A percentile compares a stretch with the other conserved stretches of the same genome.
These are phyloP conservation scores for Capsicum rhomboideum DNA, from an alignment of 257 asterid species.

Conservation along the genomic window DNA sequence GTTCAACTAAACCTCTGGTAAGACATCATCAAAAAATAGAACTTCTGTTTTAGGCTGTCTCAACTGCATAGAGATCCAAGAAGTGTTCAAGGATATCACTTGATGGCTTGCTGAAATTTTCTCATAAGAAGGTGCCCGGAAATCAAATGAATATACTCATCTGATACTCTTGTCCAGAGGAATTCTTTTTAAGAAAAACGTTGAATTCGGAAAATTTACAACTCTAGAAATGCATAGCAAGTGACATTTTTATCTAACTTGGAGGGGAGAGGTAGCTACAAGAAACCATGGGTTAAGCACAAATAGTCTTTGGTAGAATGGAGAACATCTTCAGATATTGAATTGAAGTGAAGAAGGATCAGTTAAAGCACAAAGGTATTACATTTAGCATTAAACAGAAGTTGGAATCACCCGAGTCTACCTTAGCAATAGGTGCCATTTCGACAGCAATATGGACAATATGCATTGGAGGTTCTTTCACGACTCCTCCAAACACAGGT, in stretches of 20 bases:
- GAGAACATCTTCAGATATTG: background rate
- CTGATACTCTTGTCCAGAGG: background rate
- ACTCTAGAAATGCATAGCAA: background rate
- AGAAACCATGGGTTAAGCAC: background rate
- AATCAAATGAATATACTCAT: background rate
- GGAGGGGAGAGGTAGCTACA: background rate
- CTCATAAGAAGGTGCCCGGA: background rate
- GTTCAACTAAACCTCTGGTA: background rate
- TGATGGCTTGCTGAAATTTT: background rate
- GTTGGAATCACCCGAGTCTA: constrained; percentile 12
- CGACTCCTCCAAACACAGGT: constrained; percentile 78
- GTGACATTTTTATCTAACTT: background rate
- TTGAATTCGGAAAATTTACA: background rate
- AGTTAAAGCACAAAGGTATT: background rate
- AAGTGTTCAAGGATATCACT: background rate
- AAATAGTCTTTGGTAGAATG: background rate
- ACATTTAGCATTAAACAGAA: background rate
- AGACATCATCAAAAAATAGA: background rate
- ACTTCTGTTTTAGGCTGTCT: background rate
- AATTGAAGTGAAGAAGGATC: background rate
- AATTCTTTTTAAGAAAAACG: background rate
- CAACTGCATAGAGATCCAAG: background rate
- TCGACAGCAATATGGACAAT: constrained; percentile 92
- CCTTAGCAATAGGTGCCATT: constrained; percentile 99
- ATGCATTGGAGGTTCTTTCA: constrained; percentile 88